Conservation (phyloP, 495 filamentous ascomycete genomes). For the Tuber calosporum region DNA sequence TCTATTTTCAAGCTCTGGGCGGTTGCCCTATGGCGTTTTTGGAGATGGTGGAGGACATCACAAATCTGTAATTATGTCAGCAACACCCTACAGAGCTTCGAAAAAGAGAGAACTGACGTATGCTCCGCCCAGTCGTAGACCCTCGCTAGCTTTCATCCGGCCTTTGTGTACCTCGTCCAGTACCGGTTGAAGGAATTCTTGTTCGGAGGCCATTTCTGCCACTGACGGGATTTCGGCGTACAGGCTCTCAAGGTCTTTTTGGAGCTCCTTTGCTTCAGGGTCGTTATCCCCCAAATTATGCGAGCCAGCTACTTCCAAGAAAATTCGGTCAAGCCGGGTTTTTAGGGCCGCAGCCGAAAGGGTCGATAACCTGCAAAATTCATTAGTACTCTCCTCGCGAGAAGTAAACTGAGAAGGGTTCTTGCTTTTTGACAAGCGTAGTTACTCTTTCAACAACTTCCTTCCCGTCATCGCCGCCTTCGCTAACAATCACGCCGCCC, state of each 20-base stretch:
- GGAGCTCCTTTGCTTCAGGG: conserved; percentile 26
- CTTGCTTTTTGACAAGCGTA: conserved; percentile 32
- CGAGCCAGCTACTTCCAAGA: conserved; percentile 21
- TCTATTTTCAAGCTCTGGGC: conserved; percentile 17
- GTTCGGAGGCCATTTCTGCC: conserved; percentile 33
- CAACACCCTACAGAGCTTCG: neutral
- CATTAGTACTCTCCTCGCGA: conserved; percentile 8
- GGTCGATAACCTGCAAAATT: conserved; percentile 18
- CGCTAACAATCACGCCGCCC: conserved; percentile 21
- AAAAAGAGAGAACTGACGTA: conserved; percentile 26
- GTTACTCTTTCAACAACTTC: conserved; percentile 30
- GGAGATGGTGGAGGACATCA: conserved; percentile 28
- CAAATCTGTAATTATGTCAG: conserved; percentile 24
- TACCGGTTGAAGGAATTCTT: conserved; percentile 35
- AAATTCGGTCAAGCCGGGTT: conserved; percentile 34
- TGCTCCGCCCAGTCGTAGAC: conserved; percentile 27
- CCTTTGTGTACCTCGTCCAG: conserved; percentile 21
- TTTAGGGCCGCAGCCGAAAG: conserved; percentile 32
- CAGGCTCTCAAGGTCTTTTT: conserved; percentile 35
- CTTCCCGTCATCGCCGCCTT: conserved; percentile 11
- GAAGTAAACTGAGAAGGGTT: neutral
- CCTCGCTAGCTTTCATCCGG: conserved; percentile 23
- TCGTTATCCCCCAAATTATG: neutral
- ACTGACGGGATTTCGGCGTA: conserved; percentile 40
- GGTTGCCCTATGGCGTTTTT: conserved; percentile 29